phyloP scores from a whole-genome alignment of 2,329 filamentous ascomycete genomes.

The Amauroascus niger region DNA sequence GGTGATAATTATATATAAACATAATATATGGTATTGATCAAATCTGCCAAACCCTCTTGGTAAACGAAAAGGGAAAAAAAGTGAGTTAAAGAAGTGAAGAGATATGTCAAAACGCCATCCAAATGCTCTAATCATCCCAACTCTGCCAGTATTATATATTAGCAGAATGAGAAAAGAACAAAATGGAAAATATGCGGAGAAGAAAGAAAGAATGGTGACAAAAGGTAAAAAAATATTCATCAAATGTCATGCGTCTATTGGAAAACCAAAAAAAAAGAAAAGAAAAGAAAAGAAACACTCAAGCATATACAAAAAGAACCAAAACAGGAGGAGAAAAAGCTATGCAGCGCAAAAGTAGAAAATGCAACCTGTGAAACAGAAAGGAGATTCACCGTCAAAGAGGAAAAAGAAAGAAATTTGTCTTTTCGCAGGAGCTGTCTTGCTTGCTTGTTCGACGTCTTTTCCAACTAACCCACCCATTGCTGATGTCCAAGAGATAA shows the following conservation, averaged over 20 bases:
- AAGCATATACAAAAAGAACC: neutral
- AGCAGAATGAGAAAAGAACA: constrained; percentile 5
- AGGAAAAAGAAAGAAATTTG: neutral
- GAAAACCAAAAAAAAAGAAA: neutral
- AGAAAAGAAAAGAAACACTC: neutral
- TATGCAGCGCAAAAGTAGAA: too few species aligned
- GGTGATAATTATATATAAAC: too few species aligned
- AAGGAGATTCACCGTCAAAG: neutral
- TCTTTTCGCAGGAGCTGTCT: neutral
- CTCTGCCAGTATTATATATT: constrained; percentile 7
- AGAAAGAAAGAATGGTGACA: neutral
- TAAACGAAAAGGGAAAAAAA: neutral
- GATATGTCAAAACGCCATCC: constrained; percentile 10
- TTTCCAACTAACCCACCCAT: constrained; percentile 11
- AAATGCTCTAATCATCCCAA: constrained; percentile 13
- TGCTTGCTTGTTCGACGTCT: constrained; percentile 1
- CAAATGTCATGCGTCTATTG: constrained; percentile 13
- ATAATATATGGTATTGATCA: neutral
- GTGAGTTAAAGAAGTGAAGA: neutral
- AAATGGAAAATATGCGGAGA: neutral
- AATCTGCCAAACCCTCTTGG: neutral
- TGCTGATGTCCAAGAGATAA: neutral
- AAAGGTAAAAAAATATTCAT: constrained; percentile 5
- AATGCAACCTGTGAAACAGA: neutral
- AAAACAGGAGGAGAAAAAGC: too few species aligned